phyloP scores from a whole-genome alignment of 371 early-diverging fungal genomes.

The Nematocida sp. region DNA sequence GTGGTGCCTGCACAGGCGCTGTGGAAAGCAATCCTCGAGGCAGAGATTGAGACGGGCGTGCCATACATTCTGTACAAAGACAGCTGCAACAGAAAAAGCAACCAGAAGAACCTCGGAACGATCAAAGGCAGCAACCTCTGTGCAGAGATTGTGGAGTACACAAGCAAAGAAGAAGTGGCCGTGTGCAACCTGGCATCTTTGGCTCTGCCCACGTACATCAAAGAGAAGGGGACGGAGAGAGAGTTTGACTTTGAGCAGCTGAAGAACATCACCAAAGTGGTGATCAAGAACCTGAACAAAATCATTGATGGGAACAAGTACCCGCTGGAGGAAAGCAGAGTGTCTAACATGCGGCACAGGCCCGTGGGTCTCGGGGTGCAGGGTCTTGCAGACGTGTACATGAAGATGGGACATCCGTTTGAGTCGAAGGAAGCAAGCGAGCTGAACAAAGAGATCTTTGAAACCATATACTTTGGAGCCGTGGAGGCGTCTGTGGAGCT shows the following conservation, averaged over 20 bases:
- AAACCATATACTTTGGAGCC: slow-evolving; percentile 91
- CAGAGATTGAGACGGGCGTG: slow-evolving; percentile 95
- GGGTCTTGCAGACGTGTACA: slow-evolving; percentile 94
- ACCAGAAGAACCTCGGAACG: slow-evolving; percentile 88
- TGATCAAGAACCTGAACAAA: slow-evolving; percentile 82
- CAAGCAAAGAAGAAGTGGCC: slow-evolving; percentile 86
- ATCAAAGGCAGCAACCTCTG: slow-evolving; percentile 74
- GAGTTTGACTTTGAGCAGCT: slow-evolving; percentile 65
- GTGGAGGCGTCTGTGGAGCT: slow-evolving; percentile 86
- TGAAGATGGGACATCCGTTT: slow-evolving; percentile 84
- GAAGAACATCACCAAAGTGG: slow-evolving; percentile 71
- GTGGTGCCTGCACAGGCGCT: slow-evolving; percentile 81
- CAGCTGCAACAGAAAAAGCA: slow-evolving; percentile 86
- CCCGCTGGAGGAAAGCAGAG: slow-evolving; percentile 79
- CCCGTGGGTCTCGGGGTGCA: slow-evolving; percentile 97
- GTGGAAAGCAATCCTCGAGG: slow-evolving; percentile 91
- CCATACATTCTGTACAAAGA: slow-evolving; percentile 99
- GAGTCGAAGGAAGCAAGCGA: slow-evolving; percentile 79
- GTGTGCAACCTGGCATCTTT: slow-evolving; percentile 96
- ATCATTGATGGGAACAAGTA: slow-evolving; percentile 93
- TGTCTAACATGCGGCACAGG: slow-evolving; percentile 83
- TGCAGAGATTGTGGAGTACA: slow-evolving; percentile 84
- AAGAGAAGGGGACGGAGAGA: slow-evolving; percentile 69
- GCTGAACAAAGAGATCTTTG: slow-evolving; percentile 84
- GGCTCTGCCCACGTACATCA: slow-evolving; percentile 85